Base-by-base conservation (phyloP, 2,329 filamentous ascomycete species). In the Tothia fuscella region DNA sequence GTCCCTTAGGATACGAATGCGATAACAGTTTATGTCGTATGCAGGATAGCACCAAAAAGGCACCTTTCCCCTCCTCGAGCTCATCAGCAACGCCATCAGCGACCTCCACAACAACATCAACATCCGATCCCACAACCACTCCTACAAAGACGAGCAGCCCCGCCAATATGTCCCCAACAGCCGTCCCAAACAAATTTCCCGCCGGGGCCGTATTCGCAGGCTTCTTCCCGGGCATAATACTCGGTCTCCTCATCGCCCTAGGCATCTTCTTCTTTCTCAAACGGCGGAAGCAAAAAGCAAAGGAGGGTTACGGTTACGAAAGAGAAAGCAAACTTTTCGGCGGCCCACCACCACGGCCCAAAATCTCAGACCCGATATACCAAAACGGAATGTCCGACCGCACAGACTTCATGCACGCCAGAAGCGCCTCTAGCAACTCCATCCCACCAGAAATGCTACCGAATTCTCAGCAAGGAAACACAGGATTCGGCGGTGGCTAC, bases 1-100 rank as follows among this genome's bases (percentile, higher is more conserved):
- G 82, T 54, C 82, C 82, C 0, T 78, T 79, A 57, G 82, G 82
- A 3, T 87, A 80, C 60, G 62, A 64, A 2, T 88, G 82, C 60
- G 58, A 69, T 26, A 55, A 54, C 40, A 61, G 31, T 38, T 25
- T 17, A 2, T 38, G 61, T 31, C 31, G 38, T 33, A 41, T 48
- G 32, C 17, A 45, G 16, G 31, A 45, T 9, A 35, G 45, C 30
- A 42, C 33, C 33, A 37, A 16, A 45, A 14, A 37, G 39, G 30
- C 37, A 5, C 21, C 43, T 28, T 29, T 46, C 6, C 44, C 52
- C 6, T 45, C 55, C 1, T 40, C 53, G 5, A 48, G 49, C 6
- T 55, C 56, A 12, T 31, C 53, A 22, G 37, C n/a, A 16, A 33
- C 25, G 21, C 12, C 37, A 3, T 13, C 16, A 12, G 6, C 16